A percentile compares a stretch with the other conserved stretches of the same genome.
Evolutionary conservation across 495 filamentous ascomycete genomes (phyloP).

Genomic region (Lasiosphaeria ovina): DNA sequence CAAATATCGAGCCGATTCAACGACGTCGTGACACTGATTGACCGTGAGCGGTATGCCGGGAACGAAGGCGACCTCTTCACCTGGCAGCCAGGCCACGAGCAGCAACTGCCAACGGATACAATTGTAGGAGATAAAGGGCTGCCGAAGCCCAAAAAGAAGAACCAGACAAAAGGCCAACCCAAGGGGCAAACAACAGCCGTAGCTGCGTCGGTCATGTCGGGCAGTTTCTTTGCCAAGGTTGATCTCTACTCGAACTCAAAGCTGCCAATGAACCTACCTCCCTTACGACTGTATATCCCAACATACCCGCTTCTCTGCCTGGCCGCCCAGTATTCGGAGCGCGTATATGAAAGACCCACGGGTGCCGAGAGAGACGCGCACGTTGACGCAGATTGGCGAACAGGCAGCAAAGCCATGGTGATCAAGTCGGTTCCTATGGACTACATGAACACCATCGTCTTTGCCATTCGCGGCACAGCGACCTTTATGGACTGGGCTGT

Average conservation of each 20-base stretch:
- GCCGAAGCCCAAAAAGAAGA: slow-evolving; percentile 30
- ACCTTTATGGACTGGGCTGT: slow-evolving; percentile 83
- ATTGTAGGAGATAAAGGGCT: slow-evolving; percentile 20
- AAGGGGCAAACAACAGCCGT: slow-evolving; percentile 40
- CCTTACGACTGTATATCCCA: slow-evolving; percentile 65
- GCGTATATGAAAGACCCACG: slow-evolving; percentile 64
- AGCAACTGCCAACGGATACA: slow-evolving; percentile 17
- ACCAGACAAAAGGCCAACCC: slow-evolving; percentile 20
- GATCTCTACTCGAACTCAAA: slow-evolving; percentile 76
- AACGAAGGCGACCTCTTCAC: slow-evolving; percentile 59
- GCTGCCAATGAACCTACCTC: slow-evolving; percentile 63
- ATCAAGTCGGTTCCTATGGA: slow-evolving; percentile 75
- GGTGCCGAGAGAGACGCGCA: slow-evolving; percentile 61
- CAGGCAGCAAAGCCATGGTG: slow-evolving; percentile 79
- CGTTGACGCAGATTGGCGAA: slow-evolving; percentile 64
- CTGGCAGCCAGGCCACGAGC: slow-evolving; percentile 36
- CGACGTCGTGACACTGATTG: slow-evolving; percentile 64
- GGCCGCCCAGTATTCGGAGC: slow-evolving; percentile 69
- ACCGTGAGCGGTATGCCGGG: slow-evolving; percentile 61
- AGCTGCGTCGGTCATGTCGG: slow-evolving; percentile 39
- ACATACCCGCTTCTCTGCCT: slow-evolving; percentile 71
- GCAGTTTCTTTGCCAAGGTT: slow-evolving; percentile 71
- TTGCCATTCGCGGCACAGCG: slow-evolving; percentile 75
- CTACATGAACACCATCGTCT: slow-evolving; percentile 71
- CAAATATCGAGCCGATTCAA: slow-evolving; percentile 58